Evolutionary conservation across 495 filamentous ascomycete genomes (phyloP).

Genomic region (Evernia prunastri): DNA sequence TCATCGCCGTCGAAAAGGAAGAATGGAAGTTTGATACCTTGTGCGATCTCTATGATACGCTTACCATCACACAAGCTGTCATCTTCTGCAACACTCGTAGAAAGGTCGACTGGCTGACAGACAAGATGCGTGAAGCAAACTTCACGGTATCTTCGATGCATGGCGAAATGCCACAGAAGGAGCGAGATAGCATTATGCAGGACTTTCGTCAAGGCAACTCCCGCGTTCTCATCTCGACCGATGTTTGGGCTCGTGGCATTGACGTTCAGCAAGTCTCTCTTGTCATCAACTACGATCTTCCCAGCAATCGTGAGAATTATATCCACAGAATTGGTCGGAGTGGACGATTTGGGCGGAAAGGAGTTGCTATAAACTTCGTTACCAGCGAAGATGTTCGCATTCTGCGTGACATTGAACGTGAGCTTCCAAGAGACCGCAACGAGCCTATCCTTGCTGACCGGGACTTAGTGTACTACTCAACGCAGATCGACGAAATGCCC

Average conservation of each 20-base stretch:
- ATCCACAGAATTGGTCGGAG: slow-evolving; percentile 96
- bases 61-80: slow-evolving; percentile 98
- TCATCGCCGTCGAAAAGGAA: slow-evolving; percentile 98
- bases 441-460: slow-evolving; percentile 30
- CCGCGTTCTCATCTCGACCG: slow-evolving; percentile 94
- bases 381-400: slow-evolving; percentile 97
- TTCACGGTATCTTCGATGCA: slow-evolving; percentile 99
- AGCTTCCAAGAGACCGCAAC: slow-evolving; percentile 17
- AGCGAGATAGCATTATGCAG: slow-evolving; percentile 97
- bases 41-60: slow-evolving; percentile 96
- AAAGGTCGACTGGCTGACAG: slow-evolving; percentile 99
- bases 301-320: slow-evolving; percentile 99
- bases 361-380: slow-evolving; percentile 99
- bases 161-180: slow-evolving; percentile 97
- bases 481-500: slow-evolving; percentile 99
- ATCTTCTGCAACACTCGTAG: slow-evolving; percentile 99
- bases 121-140: slow-evolving; percentile 96
- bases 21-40: slow-evolving; percentile 99
- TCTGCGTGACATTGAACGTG: slow-evolving; percentile 89
- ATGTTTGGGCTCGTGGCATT: slow-evolving; percentile 96
- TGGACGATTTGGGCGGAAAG: slow-evolving; percentile 94
- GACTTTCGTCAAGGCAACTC: slow-evolving; percentile 96
- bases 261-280: slow-evolving; percentile 99
- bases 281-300: slow-evolving; percentile 98
- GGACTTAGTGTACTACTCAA: slow-evolving; percentile 76